Conservation (phyloP, 768 basidiomycete genomes). For the Porphyrellus cyaneotinctus region DNA sequence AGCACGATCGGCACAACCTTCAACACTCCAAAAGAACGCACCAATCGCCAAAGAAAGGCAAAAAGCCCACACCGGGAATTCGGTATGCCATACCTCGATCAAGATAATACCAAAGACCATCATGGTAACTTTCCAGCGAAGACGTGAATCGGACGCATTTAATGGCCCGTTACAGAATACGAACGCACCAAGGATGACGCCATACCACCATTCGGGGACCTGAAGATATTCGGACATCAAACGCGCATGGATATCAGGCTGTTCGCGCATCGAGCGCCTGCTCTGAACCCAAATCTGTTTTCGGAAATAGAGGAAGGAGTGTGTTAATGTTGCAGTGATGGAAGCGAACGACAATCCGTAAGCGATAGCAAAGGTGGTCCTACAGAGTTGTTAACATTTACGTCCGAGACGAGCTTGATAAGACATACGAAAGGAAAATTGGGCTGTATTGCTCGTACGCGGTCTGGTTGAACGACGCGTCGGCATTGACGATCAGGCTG, state of each 20-base stretch:
- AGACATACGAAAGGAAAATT: slow-evolving; percentile 48
- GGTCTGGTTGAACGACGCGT: slow-evolving; percentile 51
- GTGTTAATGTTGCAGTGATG: slow-evolving; percentile 70
- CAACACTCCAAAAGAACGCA: slow-evolving; percentile 15
- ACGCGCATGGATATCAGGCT: slow-evolving; percentile 68
- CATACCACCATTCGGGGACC: slow-evolving; percentile 64
- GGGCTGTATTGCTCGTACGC: slow-evolving; percentile 58
- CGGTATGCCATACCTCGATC: slow-evolving; percentile 59
- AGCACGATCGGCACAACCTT: not conserved
- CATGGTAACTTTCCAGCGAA: slow-evolving; percentile 35
- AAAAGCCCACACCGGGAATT: slow-evolving; percentile 42
- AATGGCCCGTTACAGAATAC: not conserved
- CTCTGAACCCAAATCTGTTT: slow-evolving; percentile 74
- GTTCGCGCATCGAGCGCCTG: slow-evolving; percentile 67
- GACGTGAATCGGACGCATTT: not conserved
- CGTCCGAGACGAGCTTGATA: not conserved
- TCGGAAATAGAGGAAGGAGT: slow-evolving; percentile 71
- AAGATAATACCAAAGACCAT: slow-evolving; percentile 56
- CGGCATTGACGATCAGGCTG: slow-evolving; percentile 47
- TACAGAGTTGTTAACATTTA: slow-evolving; percentile 4
- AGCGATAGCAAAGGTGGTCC: slow-evolving; percentile 66
- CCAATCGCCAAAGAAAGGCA: slow-evolving; percentile 30
- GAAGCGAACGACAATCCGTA: slow-evolving; percentile 84
- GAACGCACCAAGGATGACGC: slow-evolving; percentile 24
- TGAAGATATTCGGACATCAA: slow-evolving; percentile 54